Evolutionary conservation across 495 filamentous ascomycete species (phyloP).

Genomic region (Neurospora tetraspora): DNA sequence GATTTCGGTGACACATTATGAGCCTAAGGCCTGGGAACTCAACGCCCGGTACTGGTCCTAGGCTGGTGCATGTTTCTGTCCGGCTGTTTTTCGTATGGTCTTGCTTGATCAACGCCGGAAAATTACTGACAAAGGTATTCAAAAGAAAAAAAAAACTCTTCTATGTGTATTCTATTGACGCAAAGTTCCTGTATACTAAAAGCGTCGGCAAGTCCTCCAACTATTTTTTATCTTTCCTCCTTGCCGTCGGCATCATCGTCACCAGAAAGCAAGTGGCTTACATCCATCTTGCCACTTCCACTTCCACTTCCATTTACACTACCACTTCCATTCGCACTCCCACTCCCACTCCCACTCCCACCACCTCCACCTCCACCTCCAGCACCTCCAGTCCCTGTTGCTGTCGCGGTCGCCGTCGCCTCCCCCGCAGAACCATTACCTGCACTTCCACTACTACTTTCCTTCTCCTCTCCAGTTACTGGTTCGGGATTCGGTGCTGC

Average conservation of each 20-base stretch:
- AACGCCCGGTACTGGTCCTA: background rate
- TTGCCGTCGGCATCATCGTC: background rate
- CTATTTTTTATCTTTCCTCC: background rate
- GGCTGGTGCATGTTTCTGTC: background rate
- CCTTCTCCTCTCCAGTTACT: background rate
- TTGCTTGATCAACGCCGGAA: background rate
- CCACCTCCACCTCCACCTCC: background rate
- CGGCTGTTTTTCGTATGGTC: background rate
- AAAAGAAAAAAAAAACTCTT: background rate
- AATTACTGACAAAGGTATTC: background rate
- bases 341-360: background rate
- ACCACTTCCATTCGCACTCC: background rate
- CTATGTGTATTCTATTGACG: background rate
- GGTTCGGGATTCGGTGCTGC: background rate
- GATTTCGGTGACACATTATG: background rate
- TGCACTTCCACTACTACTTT: background rate
- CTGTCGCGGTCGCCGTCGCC: background rate
- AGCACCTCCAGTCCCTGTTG: background rate
- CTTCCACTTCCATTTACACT: background rate
- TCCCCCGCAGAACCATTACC: background rate
- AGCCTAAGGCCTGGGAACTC: background rate
- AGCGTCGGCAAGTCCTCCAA: background rate
- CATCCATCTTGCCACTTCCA: constrained; percentile 12
- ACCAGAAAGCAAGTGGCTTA: constrained; percentile 10
- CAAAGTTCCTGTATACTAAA: background rate